These are phyloP conservation scores for Metschnikowia gelsemii DNA, from an alignment of 805 yeast species.

Conservation along the genomic window DNA sequence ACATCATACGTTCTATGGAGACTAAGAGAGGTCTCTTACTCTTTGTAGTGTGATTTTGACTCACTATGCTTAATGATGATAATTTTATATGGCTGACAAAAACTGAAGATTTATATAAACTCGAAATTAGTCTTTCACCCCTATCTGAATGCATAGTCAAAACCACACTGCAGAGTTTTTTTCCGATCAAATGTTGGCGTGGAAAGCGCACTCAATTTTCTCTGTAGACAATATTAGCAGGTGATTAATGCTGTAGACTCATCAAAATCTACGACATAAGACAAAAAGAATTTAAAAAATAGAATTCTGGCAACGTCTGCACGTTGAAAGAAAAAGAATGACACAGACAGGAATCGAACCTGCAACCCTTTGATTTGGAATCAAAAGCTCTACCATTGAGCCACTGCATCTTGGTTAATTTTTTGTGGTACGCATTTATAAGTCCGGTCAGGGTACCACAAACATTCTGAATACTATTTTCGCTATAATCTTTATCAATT, in stretches of 20 bases:
- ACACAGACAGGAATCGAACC: conserved; percentile 29
- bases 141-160: conserved; percentile 23
- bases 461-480: no score
- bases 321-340: conserved; percentile 10
- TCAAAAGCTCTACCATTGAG: conserved; percentile 28
- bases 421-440: neutral
- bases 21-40: conserved; percentile 19
- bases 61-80: conserved; percentile 21
- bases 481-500: no score
- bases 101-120: conserved; percentile 18
- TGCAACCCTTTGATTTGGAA: conserved; percentile 28
- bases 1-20: conserved; percentile 7
- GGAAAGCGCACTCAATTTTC: no score
- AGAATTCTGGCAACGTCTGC: neutral
- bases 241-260: no score
- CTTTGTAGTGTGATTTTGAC: conserved; percentile 15
- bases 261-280: neutral
- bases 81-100: conserved; percentile 17
- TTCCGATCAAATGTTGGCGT: no score
- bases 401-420: conserved; percentile 22
- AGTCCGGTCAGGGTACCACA: neutral
- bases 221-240: no score
- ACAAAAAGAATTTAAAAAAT: neutral
- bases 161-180: conserved; percentile 3
- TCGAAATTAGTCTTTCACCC: conserved; percentile 28